Conservation (phyloP, 345 rosid genomes). For the Hevea brasiliensis region DNA sequence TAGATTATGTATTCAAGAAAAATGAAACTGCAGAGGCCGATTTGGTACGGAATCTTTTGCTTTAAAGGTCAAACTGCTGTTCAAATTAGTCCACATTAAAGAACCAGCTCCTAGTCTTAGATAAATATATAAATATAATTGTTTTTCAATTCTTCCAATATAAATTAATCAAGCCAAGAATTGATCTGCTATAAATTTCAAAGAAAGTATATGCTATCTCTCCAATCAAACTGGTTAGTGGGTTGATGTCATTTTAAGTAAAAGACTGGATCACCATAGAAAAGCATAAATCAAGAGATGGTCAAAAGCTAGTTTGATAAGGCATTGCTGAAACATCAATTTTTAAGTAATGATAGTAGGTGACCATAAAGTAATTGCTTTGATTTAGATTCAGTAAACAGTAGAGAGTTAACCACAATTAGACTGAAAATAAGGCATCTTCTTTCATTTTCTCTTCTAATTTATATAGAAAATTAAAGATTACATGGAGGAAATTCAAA, state of each 20-base stretch:
- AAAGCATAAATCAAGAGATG: conserved; percentile 18
- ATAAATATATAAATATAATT: too few species aligned
- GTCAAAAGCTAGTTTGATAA: conserved; percentile 34
- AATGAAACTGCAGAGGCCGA: neutral
- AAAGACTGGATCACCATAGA: too few species aligned
- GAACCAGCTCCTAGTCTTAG: neutral
- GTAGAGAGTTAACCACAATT: neutral
- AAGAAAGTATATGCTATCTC: too few species aligned
- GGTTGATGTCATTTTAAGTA: too few species aligned
- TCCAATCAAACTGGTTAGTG: too few species aligned
- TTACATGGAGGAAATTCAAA: conserved; percentile 3
- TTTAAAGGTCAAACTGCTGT: neutral
- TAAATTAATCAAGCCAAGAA: too few species aligned
- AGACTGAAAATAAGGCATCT: conserved; percentile 1
- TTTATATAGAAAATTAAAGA: neutral
- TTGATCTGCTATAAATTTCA: too few species aligned
- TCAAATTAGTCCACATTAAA: conserved; percentile 1
- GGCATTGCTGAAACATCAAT: conserved; percentile 21
- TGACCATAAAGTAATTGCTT: conserved; percentile 37
- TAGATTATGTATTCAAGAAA: too few species aligned
- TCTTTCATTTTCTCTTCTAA: neutral
- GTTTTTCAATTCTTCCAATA: too few species aligned
- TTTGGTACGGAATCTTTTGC: neutral
- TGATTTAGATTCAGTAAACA: conserved; percentile 9
- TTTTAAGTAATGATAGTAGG: conserved; percentile 29